Evolutionary conservation across 2,329 filamentous ascomycete genomes (phyloP), one percentile per base, ranked within the genome.

Genomic region (Didymella pomorum): DNA sequence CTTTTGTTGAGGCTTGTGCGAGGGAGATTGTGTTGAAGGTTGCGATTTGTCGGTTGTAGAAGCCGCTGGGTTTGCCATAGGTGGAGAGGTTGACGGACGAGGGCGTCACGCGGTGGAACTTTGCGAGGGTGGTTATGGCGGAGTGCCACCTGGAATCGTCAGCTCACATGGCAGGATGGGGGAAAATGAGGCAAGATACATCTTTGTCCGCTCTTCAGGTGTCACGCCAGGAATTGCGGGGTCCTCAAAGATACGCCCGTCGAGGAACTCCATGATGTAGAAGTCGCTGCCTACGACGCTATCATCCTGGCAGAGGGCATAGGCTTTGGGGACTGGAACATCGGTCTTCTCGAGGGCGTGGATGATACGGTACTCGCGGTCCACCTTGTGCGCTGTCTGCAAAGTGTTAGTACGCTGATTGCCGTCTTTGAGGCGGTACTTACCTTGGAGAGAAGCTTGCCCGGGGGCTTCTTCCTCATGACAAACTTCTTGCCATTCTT

Each of bases 381-480:
- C 95, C 71, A 99, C 94, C 77, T 94, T 91, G 81, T 99, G 95
- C 10, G 95, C 95, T 2, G 94, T 94, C 80, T 93, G 48, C 16
- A n/a, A 18, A 8, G 21, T n/a, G 16, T 45, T 16, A 58, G 43
- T 29, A 8, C 9, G 23, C 9, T 25, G 2, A 16, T 4, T 29
- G 4, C 4, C 6, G 23, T 11, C 25, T 21, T 7, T 8, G 2
- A 9, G 7, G 16, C 3, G 16, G 11, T 18, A 23, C 45, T 11
- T 58, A 68, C 69, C 63, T 72, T 71, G 69, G 92, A 97, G 48
- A 98, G 84, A 37, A 99, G 88, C 80, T 89, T 88, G 64, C 95
- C 95, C n/a, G 95, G 94, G 0, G 95, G 95, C 81, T 98, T 98
- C 85, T 99, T 98, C 76, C 95, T 92, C 82, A 98, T 86, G 31